Evolutionary conservation across 495 filamentous ascomycete genomes (phyloP), one percentile per base, ranked within the genome.

Genomic region (Neurospora tetrasperma): DNA sequence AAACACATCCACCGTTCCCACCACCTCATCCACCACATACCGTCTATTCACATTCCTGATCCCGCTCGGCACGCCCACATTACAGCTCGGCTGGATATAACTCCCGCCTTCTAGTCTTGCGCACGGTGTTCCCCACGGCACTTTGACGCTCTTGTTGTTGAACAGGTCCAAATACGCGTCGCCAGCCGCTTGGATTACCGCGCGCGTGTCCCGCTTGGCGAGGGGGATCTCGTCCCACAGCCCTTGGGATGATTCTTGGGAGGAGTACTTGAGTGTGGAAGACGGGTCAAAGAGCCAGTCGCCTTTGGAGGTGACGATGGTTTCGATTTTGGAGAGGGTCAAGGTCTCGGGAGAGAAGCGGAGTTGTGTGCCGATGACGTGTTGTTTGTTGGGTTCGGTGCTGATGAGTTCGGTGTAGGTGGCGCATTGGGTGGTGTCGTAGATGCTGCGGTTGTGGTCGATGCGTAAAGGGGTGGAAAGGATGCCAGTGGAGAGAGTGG

Each of bases 241-340:
- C 20, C 78, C 77, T 0, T 14, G 14, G 14, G 54, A 62, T 46
- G 79, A 75, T 75, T 85, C 83, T 4, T 76, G 69, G 16, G 75
- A 73, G 6, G 84, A 82, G 78, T 82, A 86, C 20, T 79, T 72
- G 46, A 84, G 82, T 18, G 86, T 87, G n/a, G 81, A 80, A 16
- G 82, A 83, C 1, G 85, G 85, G 74, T 87, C 84, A 79, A 87
- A 87, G 14, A 84, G 78, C 85, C 85, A 86, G 74, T 84, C 80
- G 66, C 82, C 83, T 14, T 79, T 79, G 31, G 80, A 80, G 10
- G 82, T 83, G 66, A 82, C 79, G 20, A 88, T 79, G 4, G 80
- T 75, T 75, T 86, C 86, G 42, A 86, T 77, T 72, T 82, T 81
- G 41, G 75, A 71, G 9, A 85, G 73, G 38, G 69, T 72, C 14